Evolutionary conservation across 1,284 basidiomycete genomes (phyloP).

Genomic region (Marasmius sp.): DNA sequence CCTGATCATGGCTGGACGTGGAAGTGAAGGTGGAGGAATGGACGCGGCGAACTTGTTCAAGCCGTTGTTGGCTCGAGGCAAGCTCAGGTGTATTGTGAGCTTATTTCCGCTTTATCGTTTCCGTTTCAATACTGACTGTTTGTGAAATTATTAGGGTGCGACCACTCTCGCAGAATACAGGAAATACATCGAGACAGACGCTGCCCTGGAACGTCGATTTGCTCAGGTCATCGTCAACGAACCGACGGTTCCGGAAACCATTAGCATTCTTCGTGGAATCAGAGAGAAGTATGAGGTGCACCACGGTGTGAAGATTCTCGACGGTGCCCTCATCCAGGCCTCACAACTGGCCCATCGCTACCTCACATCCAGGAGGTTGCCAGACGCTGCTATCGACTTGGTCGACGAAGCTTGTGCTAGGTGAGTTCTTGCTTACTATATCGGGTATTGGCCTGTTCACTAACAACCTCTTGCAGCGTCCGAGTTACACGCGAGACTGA

Average conservation of each 20-base stretch:
- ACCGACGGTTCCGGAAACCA: conserved; percentile 87
- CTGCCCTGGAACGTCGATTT: conserved; percentile 93
- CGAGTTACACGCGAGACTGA: conserved; percentile 93
- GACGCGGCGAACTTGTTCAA: conserved; percentile 90
- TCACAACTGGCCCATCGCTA: conserved; percentile 95
- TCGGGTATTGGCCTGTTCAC: conserved; percentile 1
- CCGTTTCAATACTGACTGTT: not conserved
- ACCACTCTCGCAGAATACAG: conserved; percentile 94
- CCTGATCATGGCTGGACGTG: conserved; percentile 86
- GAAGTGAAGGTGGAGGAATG: conserved; percentile 76
- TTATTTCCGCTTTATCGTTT: not conserved
- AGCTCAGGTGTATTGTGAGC: conserved; percentile 40
- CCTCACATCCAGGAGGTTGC: conserved; percentile 81
- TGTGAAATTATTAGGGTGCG: conserved; percentile 61
- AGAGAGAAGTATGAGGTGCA: conserved; percentile 74
- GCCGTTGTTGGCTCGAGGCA: conserved; percentile 88
- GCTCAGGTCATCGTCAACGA: conserved; percentile 94
- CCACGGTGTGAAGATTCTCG: conserved; percentile 90
- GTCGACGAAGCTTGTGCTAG: conserved; percentile 93
- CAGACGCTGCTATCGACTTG: conserved; percentile 91
- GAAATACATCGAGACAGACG: conserved; percentile 94
- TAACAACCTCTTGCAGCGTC: conserved; percentile 51
- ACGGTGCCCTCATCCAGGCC: conserved; percentile 87
- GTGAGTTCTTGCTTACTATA: conserved; percentile 34
- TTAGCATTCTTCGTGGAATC: conserved; percentile 89